phyloP scores from a whole-genome alignment of 2,329 filamentous ascomycete genomes.

The Gaeumannomyces tritici region DNA sequence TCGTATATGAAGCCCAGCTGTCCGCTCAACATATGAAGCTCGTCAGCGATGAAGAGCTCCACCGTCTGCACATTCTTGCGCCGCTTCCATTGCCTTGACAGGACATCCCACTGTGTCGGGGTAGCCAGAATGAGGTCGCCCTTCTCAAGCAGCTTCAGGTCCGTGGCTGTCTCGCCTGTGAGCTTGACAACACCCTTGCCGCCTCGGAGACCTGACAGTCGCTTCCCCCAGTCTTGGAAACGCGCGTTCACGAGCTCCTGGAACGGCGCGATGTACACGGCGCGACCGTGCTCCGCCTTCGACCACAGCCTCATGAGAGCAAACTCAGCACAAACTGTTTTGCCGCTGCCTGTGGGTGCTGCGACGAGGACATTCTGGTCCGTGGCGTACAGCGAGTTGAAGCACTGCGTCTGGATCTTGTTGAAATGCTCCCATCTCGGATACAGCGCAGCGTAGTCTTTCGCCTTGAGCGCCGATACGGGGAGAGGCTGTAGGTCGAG shows the following conservation, averaged over 20 bases:
- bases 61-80: slow-evolving; percentile 91
- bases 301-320: slow-evolving; percentile 84
- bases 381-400: slow-evolving; percentile 83
- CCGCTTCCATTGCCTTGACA: slow-evolving; percentile 93
- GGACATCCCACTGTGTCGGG: slow-evolving; percentile 87
- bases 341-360: slow-evolving; percentile 88
- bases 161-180: slow-evolving; percentile 83
- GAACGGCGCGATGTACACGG: slow-evolving; percentile 90
- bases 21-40: slow-evolving; percentile 86
- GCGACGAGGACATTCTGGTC: slow-evolving; percentile 93
- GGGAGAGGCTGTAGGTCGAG: slow-evolving; percentile 88
- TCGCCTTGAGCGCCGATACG: slow-evolving; percentile 69
- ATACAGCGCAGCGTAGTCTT: slow-evolving; percentile 75
- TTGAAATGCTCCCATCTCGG: slow-evolving; percentile 84
- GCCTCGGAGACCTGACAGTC: slow-evolving; percentile 61
- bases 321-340: slow-evolving; percentile 95
- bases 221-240: slow-evolving; percentile 75
- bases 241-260: slow-evolving; percentile 84
- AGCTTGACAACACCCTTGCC: slow-evolving; percentile 90
- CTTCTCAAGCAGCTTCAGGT: slow-evolving; percentile 78
- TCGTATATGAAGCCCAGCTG: slow-evolving; percentile 86
- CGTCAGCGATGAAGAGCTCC: slow-evolving; percentile 86
- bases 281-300: slow-evolving; percentile 58
- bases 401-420: slow-evolving; percentile 93
- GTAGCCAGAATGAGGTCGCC: slow-evolving; percentile 89